These are phyloP conservation scores for Scutellaria galericulata DNA, from an alignment of 257 asterid genomes.

Conservation along the genomic window DNA sequence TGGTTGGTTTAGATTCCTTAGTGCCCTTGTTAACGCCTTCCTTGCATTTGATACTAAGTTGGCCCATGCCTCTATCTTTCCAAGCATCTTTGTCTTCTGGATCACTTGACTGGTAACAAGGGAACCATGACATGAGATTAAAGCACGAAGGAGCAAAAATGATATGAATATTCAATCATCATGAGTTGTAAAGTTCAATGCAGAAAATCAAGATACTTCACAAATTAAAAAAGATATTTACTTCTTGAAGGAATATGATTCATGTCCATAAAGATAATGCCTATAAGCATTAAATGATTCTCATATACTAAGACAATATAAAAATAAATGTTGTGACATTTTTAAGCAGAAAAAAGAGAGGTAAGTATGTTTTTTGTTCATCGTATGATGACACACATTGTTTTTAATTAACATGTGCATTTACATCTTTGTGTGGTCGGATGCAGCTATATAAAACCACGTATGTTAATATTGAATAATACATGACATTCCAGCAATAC, in stretches of 20 bases:
- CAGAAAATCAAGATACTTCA: conserved; percentile 19
- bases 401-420: background rate
- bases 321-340: background rate
- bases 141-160: conserved; percentile 10
- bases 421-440: conserved; percentile 7
- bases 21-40: conserved; percentile 85
- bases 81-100: conserved; percentile 79
- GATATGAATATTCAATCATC: conserved; percentile 22
- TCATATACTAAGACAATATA: background rate
- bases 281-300: background rate
- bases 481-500: background rate
- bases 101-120: conserved; percentile 69
- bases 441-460: conserved; percentile 1
- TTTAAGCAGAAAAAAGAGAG: background rate
- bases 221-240: background rate
- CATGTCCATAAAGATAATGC: background rate
- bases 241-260: conserved; percentile 12
- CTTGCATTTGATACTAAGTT: conserved; percentile 84
- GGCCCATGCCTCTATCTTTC: conserved; percentile 95
- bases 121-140: conserved; percentile 31
- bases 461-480: background rate
- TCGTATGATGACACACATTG: conserved; percentile 5
- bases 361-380: background rate
- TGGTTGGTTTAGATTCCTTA: conserved; percentile 87
- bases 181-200: background rate